Percentiles rank a stretch among this genome's conserved stretches.
phyloP scores from a whole-genome alignment of 208 protist species.

The Crithidia mellificae region DNA sequence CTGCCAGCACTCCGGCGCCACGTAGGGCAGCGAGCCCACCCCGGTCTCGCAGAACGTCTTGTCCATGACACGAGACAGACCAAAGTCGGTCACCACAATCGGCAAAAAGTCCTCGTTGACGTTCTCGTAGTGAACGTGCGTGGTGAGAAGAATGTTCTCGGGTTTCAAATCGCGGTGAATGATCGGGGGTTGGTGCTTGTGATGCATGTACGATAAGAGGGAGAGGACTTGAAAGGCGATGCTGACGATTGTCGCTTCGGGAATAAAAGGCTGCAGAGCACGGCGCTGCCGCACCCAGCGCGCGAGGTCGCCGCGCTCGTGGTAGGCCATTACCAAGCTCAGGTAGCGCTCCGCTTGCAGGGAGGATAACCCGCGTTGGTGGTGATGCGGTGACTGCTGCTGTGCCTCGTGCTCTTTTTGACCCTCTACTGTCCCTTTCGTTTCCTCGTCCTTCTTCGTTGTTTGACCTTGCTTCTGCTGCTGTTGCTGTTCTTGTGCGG shows the following conservation, averaged over 20 bases:
- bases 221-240: slow-evolving; percentile 59
- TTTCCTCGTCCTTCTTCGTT: too few relatives aligned
- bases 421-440: not conserved
- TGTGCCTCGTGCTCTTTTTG: not conserved
- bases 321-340: slow-evolving; percentile 64
- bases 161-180: slow-evolving; percentile 98
- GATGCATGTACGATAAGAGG: slow-evolving; percentile 59
- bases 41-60: slow-evolving; percentile 67
- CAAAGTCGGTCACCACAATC: slow-evolving; percentile 73
- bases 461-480: not conserved
- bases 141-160: slow-evolving; percentile 81
- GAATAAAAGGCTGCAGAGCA: slow-evolving; percentile 38
- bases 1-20: slow-evolving; percentile 75
- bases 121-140: slow-evolving; percentile 42
- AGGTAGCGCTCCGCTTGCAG: slow-evolving; percentile 54
- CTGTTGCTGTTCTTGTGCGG: not conserved
- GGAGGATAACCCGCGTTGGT: slow-evolving; percentile 8
- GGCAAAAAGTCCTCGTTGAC: slow-evolving; percentile 29
- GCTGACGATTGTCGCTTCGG: slow-evolving; percentile 50
- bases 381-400: not conserved
- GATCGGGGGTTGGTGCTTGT: slow-evolving; percentile 78
- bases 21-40: slow-evolving; percentile 64
- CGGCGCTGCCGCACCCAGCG: slow-evolving; percentile 48
- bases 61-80: slow-evolving; percentile 66
- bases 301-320: slow-evolving; percentile 59